Conservation (phyloP, 139 green algal species). For the Chlamydomonas asymmetrica region DNA sequence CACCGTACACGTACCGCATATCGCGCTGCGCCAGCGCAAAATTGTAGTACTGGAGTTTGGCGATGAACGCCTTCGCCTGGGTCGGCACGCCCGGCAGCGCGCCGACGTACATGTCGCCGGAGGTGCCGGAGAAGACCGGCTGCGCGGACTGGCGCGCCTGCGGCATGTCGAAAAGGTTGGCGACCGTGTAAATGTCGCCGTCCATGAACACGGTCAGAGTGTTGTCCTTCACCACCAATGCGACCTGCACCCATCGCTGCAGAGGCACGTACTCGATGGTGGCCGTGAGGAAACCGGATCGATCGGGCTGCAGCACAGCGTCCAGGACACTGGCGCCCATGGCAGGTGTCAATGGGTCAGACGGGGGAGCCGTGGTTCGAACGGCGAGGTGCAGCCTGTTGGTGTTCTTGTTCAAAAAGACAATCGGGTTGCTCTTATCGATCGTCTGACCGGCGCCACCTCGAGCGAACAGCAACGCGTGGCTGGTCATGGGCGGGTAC, state of each 20-base stretch:
- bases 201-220: conserved; percentile 11
- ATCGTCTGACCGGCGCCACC: not conserved
- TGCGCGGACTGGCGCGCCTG: not conserved
- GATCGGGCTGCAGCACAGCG: too few species aligned
- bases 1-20: not conserved
- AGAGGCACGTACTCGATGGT: conserved; percentile 24
- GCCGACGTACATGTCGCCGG: conserved; percentile 4
- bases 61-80: conserved; percentile 5
- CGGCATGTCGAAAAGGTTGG: conserved; percentile 10
- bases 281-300: not conserved
- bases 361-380: too few species aligned
- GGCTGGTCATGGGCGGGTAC: not conserved
- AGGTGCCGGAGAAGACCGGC: not conserved
- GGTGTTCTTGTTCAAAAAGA: not conserved
- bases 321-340: too few species aligned
- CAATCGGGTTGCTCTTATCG: not conserved
- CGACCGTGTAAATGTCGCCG: conserved; percentile 18
- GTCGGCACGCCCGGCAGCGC: too few species aligned
- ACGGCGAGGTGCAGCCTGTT: not conserved
- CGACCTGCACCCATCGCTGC: conserved; percentile 18
- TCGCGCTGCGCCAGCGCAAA: conserved; percentile 2
- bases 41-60: conserved; percentile 14
- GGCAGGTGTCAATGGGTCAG: too few species aligned
- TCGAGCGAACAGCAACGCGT: not conserved
- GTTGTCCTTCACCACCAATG: conserved; percentile 9